These are phyloP conservation scores for Russula foetens DNA, from an alignment of 768 basidiomycete species.

Conservation along the genomic window DNA sequence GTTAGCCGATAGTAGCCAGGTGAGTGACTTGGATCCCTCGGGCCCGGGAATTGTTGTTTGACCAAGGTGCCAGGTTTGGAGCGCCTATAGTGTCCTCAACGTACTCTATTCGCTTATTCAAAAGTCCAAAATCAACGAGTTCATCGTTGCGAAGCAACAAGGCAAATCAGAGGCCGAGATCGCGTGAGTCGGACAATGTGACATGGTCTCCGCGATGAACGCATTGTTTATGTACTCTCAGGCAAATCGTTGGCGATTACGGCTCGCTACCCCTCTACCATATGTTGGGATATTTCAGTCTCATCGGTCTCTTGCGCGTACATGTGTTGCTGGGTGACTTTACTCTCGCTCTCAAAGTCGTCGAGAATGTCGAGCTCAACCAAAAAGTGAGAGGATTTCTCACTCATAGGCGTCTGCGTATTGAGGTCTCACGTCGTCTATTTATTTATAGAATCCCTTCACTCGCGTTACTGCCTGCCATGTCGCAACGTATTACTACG, in stretches of 20 bases:
- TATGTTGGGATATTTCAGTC: constrained; percentile 93
- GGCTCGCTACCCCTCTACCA: constrained; percentile 85
- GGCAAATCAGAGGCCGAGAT: constrained; percentile 80
- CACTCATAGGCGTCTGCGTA: background rate
- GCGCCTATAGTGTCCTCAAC: constrained; percentile 95
- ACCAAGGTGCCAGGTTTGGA: constrained; percentile 70
- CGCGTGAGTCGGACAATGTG: constrained; percentile 42
- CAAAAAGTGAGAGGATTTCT: constrained; percentile 50
- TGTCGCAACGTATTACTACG: constrained; percentile 91
- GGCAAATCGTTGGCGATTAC: constrained; percentile 86
- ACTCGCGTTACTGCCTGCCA: constrained; percentile 95
- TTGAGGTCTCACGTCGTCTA: background rate
- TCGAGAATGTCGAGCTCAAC: constrained; percentile 90
- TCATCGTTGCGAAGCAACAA: constrained; percentile 72
- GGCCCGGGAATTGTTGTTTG: background rate
- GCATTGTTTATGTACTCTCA: constrained; percentile 25
- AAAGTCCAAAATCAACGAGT: constrained; percentile 93
- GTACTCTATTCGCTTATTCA: constrained; percentile 98
- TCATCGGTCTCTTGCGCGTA: constrained; percentile 91
- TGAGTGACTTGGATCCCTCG: constrained; percentile 16
- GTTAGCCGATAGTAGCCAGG: constrained; percentile 69
- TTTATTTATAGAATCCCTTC: constrained; percentile 54
- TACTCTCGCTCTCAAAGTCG: constrained; percentile 87
- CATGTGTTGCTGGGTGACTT: constrained; percentile 95
- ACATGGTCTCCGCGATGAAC: background rate